These are phyloP conservation scores for Aspergillus puulaauensis DNA, from an alignment of 2,329 filamentous ascomycete species.

Conservation along the genomic window DNA sequence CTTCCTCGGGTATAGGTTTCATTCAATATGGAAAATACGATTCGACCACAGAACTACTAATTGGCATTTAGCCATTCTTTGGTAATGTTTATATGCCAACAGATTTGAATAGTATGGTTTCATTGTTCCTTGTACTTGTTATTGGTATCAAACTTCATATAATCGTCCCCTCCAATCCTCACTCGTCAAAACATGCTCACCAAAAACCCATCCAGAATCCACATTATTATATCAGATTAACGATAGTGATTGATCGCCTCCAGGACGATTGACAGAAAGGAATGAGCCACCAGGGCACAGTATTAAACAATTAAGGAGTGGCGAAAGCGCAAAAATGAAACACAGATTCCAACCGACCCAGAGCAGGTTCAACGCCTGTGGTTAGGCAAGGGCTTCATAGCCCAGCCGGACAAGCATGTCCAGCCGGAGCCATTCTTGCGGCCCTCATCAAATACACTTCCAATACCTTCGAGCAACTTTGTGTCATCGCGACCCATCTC, in stretches of 20 bases:
- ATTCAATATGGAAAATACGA: no score
- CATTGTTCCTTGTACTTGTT: not conserved
- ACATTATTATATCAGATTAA: not conserved
- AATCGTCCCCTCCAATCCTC: not conserved
- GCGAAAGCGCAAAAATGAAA: conserved; percentile 3
- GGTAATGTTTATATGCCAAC: not conserved
- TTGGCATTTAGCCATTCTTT: no score
- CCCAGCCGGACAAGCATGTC: conserved; percentile 61
- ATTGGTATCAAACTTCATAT: conserved; percentile 1
- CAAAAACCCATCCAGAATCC: not conserved
- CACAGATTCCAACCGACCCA: not conserved
- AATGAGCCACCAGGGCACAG: conserved; percentile 14
- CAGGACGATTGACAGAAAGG: not conserved
- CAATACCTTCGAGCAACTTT: conserved; percentile 55
- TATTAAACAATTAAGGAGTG: conserved; percentile 4
- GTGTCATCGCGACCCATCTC: conserved; percentile 71
- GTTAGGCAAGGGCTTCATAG: conserved; percentile 49
- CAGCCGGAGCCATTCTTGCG: conserved; percentile 58
- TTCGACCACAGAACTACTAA: no score
- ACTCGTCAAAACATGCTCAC: not conserved
- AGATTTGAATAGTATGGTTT: not conserved
- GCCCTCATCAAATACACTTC: conserved; percentile 60
- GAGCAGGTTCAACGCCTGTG: not conserved
- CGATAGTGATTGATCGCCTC: not conserved
- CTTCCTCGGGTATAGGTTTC: no score